Conservation (phyloP, 208 protist genomes). For the Leishmania tarentolae region DNA sequence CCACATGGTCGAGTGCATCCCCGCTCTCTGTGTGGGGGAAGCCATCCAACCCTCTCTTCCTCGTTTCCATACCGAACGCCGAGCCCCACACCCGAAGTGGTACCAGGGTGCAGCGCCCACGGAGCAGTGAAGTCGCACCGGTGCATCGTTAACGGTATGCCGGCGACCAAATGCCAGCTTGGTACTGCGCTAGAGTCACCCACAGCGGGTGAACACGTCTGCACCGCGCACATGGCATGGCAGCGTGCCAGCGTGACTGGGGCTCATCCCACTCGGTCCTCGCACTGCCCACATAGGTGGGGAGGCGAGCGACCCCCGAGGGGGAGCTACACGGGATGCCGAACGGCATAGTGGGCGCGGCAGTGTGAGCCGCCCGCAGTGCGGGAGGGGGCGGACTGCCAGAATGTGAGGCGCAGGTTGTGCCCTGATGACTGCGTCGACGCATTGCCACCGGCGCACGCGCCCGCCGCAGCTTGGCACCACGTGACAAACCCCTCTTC, state of each 20-base stretch:
- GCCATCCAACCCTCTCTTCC: not conserved
- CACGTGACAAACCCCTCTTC: too few species aligned
- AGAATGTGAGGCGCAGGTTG: not conserved
- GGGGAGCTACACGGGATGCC: not conserved
- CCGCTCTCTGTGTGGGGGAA: not conserved
- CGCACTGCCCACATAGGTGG: not conserved
- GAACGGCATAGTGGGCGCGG: not conserved
- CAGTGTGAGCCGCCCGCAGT: not conserved
- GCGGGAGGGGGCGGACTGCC: too few species aligned
- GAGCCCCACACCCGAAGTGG: not conserved
- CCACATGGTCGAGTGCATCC: not conserved
- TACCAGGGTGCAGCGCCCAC: not conserved
- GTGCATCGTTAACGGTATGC: not conserved
- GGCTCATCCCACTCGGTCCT: not conserved
- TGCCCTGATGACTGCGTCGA: not conserved
- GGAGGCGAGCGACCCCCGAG: not conserved
- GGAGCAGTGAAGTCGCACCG: not conserved
- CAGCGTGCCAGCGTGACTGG: not conserved
- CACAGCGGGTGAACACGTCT: not conserved
- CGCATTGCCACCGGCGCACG: not conserved
- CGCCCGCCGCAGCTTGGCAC: not conserved
- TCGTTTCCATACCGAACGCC: not conserved
- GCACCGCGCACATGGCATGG: not conserved
- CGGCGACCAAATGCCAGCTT: not conserved
- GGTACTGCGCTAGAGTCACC: not conserved